Evolutionary conservation across 805 yeast genomes (phyloP), one percentile per base, ranked within the genome.

Genomic region (Cyberlindnera euphorbiae): DNA sequence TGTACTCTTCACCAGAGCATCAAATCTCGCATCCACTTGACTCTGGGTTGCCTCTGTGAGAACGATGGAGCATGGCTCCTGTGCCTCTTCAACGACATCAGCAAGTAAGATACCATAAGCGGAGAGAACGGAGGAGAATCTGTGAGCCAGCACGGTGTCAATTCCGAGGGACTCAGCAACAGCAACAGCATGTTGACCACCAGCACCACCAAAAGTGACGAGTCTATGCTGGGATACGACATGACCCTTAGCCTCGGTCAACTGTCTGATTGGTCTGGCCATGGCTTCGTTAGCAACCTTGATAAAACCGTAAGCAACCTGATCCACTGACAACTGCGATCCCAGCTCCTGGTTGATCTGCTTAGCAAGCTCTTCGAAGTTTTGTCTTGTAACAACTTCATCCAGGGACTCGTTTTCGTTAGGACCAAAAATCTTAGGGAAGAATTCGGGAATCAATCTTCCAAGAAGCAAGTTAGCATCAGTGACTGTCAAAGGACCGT

Each of bases 201-300:
- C 96, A 17, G 95, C 95, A 32, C 96, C 96, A 31, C 96, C 96
- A 61, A 87, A 87, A 3, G 90, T 73, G 2, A 88, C 94, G 41
- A 87, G 61, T 39, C 81, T 63, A 56, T 87, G 95, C 9, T 71
- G 64, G 8, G 82, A 56, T 1, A 78, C 69, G 28, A 74, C 68
- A 52, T 78, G 77, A 5, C 96, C 96, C 52, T 79, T 84, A 2
- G 90, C 85, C 55, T 86, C 96, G 0, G 95, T 86, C 35, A 87
- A 62, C 28, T 82, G 79, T 40, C 96, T 69, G 36, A 87, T 83
- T 2, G 96, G 95, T 43, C 94, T 71, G n/a, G 93, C 83, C 95
- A 87, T 87, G 1, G 88, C 66, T 50, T 84, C 94, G 50, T 83
- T 81, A 1, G 96, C 95, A 6, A 87, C 94, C 44, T 78, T 73